phyloP scores from a whole-genome alignment of 2,329 filamentous ascomycete species.

The Ambrosiella beaveri region DNA sequence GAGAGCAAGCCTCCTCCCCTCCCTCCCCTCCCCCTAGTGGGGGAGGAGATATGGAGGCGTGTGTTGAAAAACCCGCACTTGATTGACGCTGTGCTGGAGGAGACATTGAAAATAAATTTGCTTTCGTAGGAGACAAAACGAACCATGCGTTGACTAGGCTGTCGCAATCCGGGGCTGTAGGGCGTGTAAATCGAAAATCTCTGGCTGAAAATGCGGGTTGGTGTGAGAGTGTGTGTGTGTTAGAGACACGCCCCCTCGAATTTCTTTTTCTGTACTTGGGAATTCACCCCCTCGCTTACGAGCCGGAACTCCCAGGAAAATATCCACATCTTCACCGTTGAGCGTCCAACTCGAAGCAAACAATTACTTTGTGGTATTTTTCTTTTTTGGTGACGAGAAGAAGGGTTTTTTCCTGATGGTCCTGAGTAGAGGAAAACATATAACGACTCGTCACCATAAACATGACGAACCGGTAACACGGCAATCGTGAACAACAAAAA shows the following conservation, averaged over 20 bases:
- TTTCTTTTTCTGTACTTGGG: neutral
- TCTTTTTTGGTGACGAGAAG: too few species aligned
- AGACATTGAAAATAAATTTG: neutral
- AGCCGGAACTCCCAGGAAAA: neutral
- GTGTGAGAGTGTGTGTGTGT: neutral
- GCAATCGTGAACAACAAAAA: too few species aligned
- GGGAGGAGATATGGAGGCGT: neutral
- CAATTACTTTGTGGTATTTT: neutral
- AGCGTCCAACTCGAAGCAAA: constrained; percentile 2
- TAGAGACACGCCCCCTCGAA: neutral
- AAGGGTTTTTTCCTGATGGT: too few species aligned
- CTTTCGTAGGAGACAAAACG: neutral
- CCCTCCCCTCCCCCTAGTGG: too few species aligned
- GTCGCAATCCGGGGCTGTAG: neutral
- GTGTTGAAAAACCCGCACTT: too few species aligned
- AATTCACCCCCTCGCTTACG: neutral
- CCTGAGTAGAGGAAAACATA: too few species aligned
- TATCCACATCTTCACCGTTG: constrained; percentile 7
- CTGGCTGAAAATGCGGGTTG: neutral
- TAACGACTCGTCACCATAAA: too few species aligned
- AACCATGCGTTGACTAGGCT: neutral
- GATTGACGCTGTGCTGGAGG: neutral
- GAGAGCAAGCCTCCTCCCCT: neutral
- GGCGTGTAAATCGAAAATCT: neutral
- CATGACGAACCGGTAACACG: too few species aligned